Evolutionary conservation across 257 asterid species (phyloP).

Genomic region (Lithospermum erythrorhizon): DNA sequence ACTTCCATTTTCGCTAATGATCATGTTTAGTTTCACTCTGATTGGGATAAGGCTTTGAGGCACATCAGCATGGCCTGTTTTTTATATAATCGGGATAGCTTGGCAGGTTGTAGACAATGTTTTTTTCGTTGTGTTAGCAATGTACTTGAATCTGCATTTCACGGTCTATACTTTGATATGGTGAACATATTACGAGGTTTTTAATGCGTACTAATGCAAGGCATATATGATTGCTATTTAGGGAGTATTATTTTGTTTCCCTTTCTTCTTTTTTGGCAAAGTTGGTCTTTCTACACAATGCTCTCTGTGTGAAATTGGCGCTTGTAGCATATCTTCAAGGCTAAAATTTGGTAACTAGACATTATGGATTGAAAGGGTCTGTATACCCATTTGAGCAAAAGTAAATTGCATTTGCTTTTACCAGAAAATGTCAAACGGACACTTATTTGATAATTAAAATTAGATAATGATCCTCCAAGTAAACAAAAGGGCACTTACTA

Average conservation of each 20-base stretch:
- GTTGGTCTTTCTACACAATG: background rate
- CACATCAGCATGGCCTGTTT: background rate
- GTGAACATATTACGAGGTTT: background rate
- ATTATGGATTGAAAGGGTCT: too few relatives aligned
- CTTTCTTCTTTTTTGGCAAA: too few relatives aligned
- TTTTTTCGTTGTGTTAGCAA: background rate
- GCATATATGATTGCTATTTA: background rate
- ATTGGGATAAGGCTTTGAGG: background rate
- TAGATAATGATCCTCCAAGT: too few relatives aligned
- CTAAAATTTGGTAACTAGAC: too few relatives aligned
- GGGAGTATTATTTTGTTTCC: background rate
- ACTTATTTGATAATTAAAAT: too few relatives aligned
- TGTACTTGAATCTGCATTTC: background rate
- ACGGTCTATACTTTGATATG: background rate
- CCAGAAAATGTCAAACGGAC: too few relatives aligned
- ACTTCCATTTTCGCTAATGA: background rate
- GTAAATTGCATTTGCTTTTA: too few relatives aligned
- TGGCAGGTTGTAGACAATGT: background rate
- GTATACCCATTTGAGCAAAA: too few relatives aligned
- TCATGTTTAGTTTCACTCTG: background rate
- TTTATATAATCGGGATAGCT: background rate
- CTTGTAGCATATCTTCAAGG: slow-evolving; percentile 3
- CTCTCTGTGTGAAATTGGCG: background rate
- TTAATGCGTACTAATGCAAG: background rate
- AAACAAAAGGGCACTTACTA: too few relatives aligned